Conservation (phyloP, 208 protist genomes). For the Lotmaria passim region DNA sequence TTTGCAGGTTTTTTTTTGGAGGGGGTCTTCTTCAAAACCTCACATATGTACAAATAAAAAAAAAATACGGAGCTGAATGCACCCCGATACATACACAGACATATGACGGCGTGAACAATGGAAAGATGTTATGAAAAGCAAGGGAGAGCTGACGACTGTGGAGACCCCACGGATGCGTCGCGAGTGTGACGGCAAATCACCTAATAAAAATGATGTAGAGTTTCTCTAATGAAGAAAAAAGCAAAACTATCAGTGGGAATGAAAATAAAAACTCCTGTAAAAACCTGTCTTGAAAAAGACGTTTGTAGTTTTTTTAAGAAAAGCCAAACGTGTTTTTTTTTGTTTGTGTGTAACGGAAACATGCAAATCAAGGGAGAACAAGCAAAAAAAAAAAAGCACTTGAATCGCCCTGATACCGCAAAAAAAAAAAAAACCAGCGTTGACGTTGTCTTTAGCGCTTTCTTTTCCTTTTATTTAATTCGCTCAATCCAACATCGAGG, state of each 20-base stretch:
- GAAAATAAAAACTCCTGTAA: constrained; percentile 7
- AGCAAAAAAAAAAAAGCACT: background rate
- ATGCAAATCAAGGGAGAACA: background rate
- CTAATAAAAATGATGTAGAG: constrained; percentile 25
- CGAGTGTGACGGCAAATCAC: background rate
- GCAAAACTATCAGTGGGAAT: background rate
- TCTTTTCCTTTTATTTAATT: no score
- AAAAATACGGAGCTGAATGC: no score
- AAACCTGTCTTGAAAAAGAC: constrained; percentile 27
- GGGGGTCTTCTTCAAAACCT: background rate
- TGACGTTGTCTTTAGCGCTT: no score
- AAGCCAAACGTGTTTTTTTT: no score
- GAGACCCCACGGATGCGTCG: constrained; percentile 18
- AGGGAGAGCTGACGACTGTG: constrained; percentile 3
- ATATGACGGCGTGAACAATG: no score
- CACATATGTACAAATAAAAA: no score
- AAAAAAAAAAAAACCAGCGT: no score
- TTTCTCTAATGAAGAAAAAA: constrained; percentile 8
- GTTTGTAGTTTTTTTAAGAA: background rate
- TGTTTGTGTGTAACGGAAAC: no score
- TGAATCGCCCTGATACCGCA: no score
- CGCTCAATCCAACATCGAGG: no score
- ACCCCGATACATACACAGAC: no score
- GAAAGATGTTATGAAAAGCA: constrained; percentile 1
- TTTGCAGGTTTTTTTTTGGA: background rate